These are phyloP conservation scores for Pseudomonodictys pantanalensis DNA, from an alignment of 495 filamentous ascomycete species.

Conservation along the genomic window DNA sequence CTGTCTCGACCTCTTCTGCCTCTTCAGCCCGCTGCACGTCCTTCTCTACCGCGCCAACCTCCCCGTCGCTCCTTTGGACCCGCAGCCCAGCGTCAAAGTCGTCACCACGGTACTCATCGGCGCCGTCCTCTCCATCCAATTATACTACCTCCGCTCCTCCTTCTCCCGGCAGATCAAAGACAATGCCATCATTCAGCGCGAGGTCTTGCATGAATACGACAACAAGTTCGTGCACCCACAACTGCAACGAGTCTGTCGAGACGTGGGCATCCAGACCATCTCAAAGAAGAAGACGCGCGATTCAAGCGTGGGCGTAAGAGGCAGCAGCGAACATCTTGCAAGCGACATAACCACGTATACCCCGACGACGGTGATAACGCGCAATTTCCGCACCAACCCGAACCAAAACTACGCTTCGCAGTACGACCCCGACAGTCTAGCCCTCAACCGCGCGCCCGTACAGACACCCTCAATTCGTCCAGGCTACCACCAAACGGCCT, in stretches of 20 bases:
- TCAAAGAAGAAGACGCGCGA: conserved; percentile 24
- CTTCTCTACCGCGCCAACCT: conserved; percentile 85
- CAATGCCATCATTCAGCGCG: conserved; percentile 74
- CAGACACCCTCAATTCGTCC: conserved; percentile 30
- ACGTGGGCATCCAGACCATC: conserved; percentile 71
- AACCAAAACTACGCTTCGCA: conserved; percentile 84
- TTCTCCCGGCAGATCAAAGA: conserved; percentile 88
- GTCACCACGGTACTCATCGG: conserved; percentile 73
- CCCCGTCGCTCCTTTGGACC: conserved; percentile 69
- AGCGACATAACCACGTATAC: conserved; percentile 65
- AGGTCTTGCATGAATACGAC: conserved; percentile 94
- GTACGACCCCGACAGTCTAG: conserved; percentile 63
- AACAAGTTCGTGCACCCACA: conserved; percentile 89
- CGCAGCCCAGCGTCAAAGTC: conserved; percentile 77
- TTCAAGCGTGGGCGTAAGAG: conserved; percentile 20
- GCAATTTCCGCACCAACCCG: conserved; percentile 79
- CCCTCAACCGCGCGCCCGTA: conserved; percentile 11
- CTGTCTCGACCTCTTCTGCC: conserved; percentile 75
- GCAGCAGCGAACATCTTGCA: conserved; percentile 42
- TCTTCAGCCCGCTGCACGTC: conserved; percentile 90
- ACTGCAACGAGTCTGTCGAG: conserved; percentile 75
- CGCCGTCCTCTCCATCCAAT: conserved; percentile 70
- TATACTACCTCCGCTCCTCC: conserved; percentile 63
- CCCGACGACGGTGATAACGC: conserved; percentile 72
- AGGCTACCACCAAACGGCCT: conserved; percentile 28